Percentiles rank a stretch among this genome's conserved stretches.
phyloP scores from a whole-genome alignment of 371 early-diverging fungal genomes.

The Zancudomyces culisetae region DNA sequence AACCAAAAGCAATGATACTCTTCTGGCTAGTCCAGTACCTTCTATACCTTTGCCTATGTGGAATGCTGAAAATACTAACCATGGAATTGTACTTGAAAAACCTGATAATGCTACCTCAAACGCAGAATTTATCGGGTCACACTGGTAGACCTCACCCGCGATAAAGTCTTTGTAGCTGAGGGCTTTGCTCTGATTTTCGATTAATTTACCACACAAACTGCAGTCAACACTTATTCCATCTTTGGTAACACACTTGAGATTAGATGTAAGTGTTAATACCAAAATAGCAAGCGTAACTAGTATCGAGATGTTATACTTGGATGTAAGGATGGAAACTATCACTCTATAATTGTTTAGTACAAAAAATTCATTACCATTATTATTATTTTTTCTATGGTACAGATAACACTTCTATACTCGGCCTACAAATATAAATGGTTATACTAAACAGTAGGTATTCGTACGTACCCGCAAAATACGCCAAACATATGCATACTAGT shows the following conservation, averaged over 20 bases:
- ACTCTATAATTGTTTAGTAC: slow-evolving; percentile 19
- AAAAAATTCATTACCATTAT: neutral
- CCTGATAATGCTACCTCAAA: slow-evolving; percentile 35
- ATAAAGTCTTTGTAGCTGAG: slow-evolving; percentile 10
- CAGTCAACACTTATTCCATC: slow-evolving; percentile 32
- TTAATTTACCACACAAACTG: slow-evolving; percentile 25
- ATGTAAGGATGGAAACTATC: slow-evolving; percentile 36
- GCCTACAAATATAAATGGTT: neutral
- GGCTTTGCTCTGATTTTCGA: slow-evolving; percentile 11
- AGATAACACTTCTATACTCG: neutral
- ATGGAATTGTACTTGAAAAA: slow-evolving; percentile 37
- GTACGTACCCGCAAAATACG: slow-evolving; percentile 14
- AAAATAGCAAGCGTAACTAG: slow-evolving; percentile 32
- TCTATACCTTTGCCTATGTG: slow-evolving; percentile 46
- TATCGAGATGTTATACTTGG: slow-evolving; percentile 33
- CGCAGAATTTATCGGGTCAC: slow-evolving; percentile 31
- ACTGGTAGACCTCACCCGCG: slow-evolving; percentile 17
- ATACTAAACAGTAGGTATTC: neutral
- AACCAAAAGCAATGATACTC: slow-evolving; percentile 34
- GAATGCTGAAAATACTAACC: slow-evolving; percentile 50
- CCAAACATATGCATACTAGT: slow-evolving; percentile 19
- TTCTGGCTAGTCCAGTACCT: slow-evolving; percentile 33
- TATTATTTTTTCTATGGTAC: neutral
- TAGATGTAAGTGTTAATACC: slow-evolving; percentile 30
- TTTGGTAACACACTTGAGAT: slow-evolving; percentile 34